phyloP scores from a whole-genome alignment of 257 asterid genomes.

The Pogostemon cablin region DNA sequence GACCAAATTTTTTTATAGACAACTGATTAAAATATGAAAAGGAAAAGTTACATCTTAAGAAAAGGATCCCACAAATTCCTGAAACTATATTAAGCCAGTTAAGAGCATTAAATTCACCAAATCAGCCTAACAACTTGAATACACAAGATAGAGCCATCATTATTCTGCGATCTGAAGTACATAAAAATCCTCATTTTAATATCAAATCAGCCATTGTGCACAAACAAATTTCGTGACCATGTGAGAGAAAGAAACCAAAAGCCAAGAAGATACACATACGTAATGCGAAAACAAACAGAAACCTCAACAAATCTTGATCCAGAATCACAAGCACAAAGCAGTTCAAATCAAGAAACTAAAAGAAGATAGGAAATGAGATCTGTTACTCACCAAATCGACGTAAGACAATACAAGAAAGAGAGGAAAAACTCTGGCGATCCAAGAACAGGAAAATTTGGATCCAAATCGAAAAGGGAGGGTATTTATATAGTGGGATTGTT shows the following conservation, averaged over 20 bases:
- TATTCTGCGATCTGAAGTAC: constrained; percentile 31
- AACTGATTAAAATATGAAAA: neutral
- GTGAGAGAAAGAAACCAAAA: constrained; percentile 8
- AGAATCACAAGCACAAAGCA: constrained; percentile 2
- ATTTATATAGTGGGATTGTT: constrained; percentile 31
- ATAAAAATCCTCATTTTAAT: constrained; percentile 17
- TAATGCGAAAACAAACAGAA: neutral
- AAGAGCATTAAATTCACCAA: constrained; percentile 24
- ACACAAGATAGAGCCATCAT: constrained; percentile 1
- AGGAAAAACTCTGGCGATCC: constrained; percentile 44
- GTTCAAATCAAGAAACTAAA: neutral
- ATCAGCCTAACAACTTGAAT: constrained; percentile 12
- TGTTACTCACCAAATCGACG: constrained; percentile 35
- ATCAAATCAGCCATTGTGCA: constrained; percentile 27
- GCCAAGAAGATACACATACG: neutral
- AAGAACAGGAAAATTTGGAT: constrained; percentile 24
- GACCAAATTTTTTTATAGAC: neutral
- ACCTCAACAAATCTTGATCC: neutral
- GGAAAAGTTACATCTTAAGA: constrained; percentile 6
- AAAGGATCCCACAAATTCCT: constrained; percentile 14
- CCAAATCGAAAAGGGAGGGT: constrained; percentile 13
- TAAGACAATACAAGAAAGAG: constrained; percentile 29
- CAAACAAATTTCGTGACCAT: constrained; percentile 11
- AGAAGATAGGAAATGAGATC: constrained; percentile 29
- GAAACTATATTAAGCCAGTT: constrained; percentile 9